Base-by-base conservation (phyloP, 2,329 filamentous ascomycete species). In the Macrophomina tecta region DNA sequence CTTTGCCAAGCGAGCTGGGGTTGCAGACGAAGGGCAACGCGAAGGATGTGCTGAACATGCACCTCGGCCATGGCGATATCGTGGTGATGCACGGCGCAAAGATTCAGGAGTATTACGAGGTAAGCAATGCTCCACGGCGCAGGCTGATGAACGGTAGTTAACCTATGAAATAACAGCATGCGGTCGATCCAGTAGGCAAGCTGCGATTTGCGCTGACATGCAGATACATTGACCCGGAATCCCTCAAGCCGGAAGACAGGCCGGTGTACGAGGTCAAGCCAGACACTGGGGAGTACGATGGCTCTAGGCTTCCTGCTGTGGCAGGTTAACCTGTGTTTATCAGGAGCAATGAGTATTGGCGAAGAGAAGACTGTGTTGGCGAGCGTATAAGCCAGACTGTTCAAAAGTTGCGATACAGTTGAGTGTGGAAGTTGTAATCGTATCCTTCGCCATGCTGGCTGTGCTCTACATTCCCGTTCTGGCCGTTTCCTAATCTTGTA, bases 41-140 rank as follows among this genome's bases (percentile, higher is more conserved):
- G 36, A 51, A 74, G 69, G 52, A 73, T 28, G 65, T 77, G 9
- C 76, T 87, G 14, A 79, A 75, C 1, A 73, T 87, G 72, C 76
- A 79, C 1, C 76, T 91, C 3, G 79, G 82, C 7, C 89, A 91
- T 72, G 89, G 89, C 0, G 89, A 91, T 72, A 83, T 90, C 11
- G 82, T 88, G 2, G 78, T 90, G 18, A 90, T 90, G 88, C 83
- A 88, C 69, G 88, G 88, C 0, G 78, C 77, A 0, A 77, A 79
- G 0, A 85, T 91, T 12, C 89, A 91, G 70, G 79, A 82, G 69
- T 80, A 83, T 23, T 88, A 88, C 65, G 87, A 90, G 30, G 56
- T 61, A 3, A 48, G 40, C 48, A 28, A 30, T 4, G 1, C 11
- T 38, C 36, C 36, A 7, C 36, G 11, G 36, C 36, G 11, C 36